Percentiles rank a stretch among this genome's conserved stretches.
phyloP scores from a whole-genome alignment of 805 yeast genomes.

The Suhomyces faveliae region DNA sequence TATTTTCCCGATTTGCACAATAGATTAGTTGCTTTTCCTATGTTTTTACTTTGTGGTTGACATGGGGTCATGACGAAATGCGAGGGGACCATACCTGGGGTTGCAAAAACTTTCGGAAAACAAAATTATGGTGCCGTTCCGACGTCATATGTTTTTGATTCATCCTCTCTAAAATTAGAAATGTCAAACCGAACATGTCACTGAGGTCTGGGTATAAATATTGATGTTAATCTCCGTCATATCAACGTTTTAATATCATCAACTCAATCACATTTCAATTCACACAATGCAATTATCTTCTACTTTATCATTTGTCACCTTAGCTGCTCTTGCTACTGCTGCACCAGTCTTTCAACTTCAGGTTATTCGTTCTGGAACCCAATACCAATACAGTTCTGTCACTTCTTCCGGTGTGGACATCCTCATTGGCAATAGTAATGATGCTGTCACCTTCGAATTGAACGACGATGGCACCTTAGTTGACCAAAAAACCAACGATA shows the following conservation, averaged over 20 bases:
- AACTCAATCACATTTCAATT: constrained; percentile 1
- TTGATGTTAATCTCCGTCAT: neutral
- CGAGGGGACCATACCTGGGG: neutral
- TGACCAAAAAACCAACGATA: constrained; percentile 17
- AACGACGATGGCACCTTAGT: constrained; percentile 24
- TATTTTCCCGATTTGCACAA: neutral
- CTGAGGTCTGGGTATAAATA: neutral
- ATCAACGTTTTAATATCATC: constrained; percentile 1
- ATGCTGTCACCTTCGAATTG: constrained; percentile 18
- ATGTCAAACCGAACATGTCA: neutral
- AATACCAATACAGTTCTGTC: constrained; percentile 20
- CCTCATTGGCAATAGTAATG: constrained; percentile 12
- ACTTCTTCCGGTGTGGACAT: constrained; percentile 8
- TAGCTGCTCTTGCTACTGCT: constrained; percentile 25
- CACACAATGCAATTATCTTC: constrained; percentile 13
- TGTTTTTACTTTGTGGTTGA: neutral
- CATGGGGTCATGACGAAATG: neutral
- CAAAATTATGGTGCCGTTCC: neutral
- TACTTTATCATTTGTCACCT: constrained; percentile 18
- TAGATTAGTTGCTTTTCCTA: neutral
- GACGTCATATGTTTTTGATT: neutral
- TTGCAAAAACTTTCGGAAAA: neutral
- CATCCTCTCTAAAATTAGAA: neutral
- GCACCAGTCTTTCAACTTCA: constrained; percentile 19
- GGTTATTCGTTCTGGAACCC: constrained; percentile 26